Percentiles rank a stretch among this genome's conserved stretches.
Evolutionary conservation across 2,329 filamentous ascomycete genomes (phyloP).

Genomic region (Alternaria sp.): DNA sequence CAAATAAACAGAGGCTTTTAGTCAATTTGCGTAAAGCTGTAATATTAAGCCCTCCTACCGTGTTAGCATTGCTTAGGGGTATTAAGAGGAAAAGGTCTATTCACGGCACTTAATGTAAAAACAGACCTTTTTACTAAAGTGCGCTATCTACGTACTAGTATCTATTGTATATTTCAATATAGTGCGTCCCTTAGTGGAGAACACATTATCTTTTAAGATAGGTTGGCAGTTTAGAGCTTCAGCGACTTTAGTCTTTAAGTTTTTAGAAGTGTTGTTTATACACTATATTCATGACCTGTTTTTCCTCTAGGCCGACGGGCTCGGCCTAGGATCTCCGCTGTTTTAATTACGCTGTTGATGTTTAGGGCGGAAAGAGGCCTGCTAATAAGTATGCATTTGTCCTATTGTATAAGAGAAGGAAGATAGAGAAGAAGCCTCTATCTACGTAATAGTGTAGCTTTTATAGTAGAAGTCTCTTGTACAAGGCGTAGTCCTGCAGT

Average conservation of each 20-base stretch:
- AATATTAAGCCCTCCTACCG: constrained; percentile 7
- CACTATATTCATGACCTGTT: no score
- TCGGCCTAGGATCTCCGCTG: no score
- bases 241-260: no score
- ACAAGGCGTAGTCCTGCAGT: no score
- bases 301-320: no score
- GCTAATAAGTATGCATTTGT: background rate
- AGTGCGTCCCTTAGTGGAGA: no score
- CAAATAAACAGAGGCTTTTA: constrained; percentile 10
- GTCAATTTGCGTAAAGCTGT: constrained; percentile 10
- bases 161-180: background rate
- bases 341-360: no score
- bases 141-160: background rate
- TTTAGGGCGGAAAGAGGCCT: background rate
- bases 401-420: background rate
- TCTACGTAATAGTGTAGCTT: no score
- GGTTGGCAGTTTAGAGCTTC: no score
- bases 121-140: background rate
- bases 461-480: no score
- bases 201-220: no score
- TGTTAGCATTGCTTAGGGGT: constrained; percentile 4
- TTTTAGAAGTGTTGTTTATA: no score
- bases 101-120: background rate
- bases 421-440: background rate
- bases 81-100: constrained; percentile 13